Evolutionary conservation across 441 rosid species (phyloP).

Genomic region (Caryocar brasiliense): DNA sequence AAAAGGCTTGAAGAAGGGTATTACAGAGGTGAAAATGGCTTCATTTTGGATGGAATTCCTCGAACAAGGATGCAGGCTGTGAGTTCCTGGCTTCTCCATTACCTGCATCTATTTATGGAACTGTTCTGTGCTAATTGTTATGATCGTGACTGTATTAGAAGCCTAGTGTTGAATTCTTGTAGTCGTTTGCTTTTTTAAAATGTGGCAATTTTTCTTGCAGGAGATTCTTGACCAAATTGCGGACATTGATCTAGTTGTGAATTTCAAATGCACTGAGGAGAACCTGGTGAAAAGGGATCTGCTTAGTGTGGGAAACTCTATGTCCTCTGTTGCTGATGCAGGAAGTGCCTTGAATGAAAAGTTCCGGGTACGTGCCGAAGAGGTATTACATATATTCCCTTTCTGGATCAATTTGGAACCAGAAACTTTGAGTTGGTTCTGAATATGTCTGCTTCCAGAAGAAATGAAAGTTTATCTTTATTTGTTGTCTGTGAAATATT

Average conservation of each 20-base stretch:
- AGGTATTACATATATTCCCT: constrained; percentile 33
- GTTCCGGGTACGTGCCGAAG: constrained; percentile 33
- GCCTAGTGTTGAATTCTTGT: too few relatives aligned
- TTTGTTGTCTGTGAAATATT: too few relatives aligned
- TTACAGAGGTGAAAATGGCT: constrained; percentile 65
- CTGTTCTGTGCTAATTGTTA: neutral
- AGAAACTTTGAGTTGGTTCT: too few relatives aligned
- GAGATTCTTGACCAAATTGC: constrained; percentile 74
- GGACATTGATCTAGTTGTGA: constrained; percentile 72
- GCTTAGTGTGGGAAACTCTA: constrained; percentile 16
- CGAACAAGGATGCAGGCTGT: constrained; percentile 72
- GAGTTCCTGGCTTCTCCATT: constrained; percentile 15
- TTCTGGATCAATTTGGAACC: too few relatives aligned
- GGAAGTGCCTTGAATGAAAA: constrained; percentile 34
- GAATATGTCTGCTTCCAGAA: too few relatives aligned
- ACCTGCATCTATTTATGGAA: neutral
- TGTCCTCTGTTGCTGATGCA: constrained; percentile 24
- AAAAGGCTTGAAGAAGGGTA: constrained; percentile 84
- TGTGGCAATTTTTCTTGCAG: constrained; percentile 27
- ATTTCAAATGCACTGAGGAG: constrained; percentile 50
- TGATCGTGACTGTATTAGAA: neutral
- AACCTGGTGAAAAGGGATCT: constrained; percentile 21
- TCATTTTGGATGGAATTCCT: constrained; percentile 85
- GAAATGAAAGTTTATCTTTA: too few relatives aligned
- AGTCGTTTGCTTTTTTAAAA: neutral